Evolutionary conservation across 805 yeast species (phyloP), one percentile per base, ranked within the genome.

Genomic region (Pichia nanzhaoensis): DNA sequence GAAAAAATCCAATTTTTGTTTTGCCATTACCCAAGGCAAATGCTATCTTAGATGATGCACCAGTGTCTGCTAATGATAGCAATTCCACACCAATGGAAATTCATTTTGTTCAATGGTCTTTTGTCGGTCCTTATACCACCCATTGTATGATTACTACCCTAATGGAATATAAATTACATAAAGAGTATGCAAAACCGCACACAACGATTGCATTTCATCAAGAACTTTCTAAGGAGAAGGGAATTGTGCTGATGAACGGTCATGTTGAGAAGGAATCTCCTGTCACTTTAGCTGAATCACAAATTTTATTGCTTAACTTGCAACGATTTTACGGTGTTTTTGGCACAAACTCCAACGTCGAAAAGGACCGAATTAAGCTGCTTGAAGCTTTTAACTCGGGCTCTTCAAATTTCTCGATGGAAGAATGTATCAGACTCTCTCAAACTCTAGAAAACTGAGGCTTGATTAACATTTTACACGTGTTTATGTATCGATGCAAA

Each of bases 121-220:
- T 88, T 61, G 90, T 84, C 13, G 95, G 91, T 1, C 82, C 85
- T 14, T 55, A 78, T 35, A 90, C 97, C 2, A 71, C 86, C 1
- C 96, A 93, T 66, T 87, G 95, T 59, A 74, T 93, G 75, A 71
- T 93, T 55, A 93, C 99, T 2, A 80, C 96, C 0, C 73, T 93
- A 51, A 90, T 93, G 1, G 98, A 93, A 65, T 93, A 79, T 65
- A 89, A 91, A 63, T 73, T 89, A 24, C 96, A 91, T 59, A 78
- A 77, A 45, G 97, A 91, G 59, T 93, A 73, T 64, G 96, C 99
- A 9, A 82, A 87, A 59, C 98, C 99, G 1, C 98, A 93, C 63
- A 88, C 97, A 0, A 86, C 96, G 0, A 69, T 93, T 51, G 78
- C 80, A 64, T 84, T 91, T 70, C 97, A 91, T 66, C 78, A 82